Base-by-base conservation (phyloP, 768 basidiomycete species). In the Psilocybe cubensis region DNA sequence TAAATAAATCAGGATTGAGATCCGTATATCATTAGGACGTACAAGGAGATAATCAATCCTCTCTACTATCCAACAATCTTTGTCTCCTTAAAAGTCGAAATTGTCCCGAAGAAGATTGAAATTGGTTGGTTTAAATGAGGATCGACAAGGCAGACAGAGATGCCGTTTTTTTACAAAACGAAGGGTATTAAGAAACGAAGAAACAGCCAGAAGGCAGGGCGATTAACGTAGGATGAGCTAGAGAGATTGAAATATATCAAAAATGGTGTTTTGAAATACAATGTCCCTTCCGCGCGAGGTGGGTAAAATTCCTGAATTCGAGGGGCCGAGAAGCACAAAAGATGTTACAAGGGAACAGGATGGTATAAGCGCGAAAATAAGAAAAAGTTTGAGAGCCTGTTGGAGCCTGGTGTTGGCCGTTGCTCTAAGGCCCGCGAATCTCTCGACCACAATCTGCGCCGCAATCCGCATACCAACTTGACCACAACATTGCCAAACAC, bases 141-240 rank as follows among this genome's bases (percentile, higher is more conserved):
- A 25, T 28, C 38, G 20, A 48, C 23, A 53, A 31, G 27, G n/a
- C 18, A 17, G 45, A 24, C 45, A 47, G 28, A 33, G 27, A 12
- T 18, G 44, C 41, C 44, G 35, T 53, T 17, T 42, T n/a, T 46
- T 25, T 47, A 48, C 52, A 53, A 38, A 21, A 44, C 20, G 24
- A 20, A 57, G 46, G 24, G 44, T 57, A 52, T 52, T 54, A 52
- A 27, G 35, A 38, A 17, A 38, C 12, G 35, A 38, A 38, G 35
- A 38, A 53, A 43, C 18, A 48, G 40, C 53, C 43, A 40, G 58
- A 44, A 54, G 42, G 51, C 44, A 58, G 52, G 62, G 65, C 62
- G 62, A 62, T 63, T 63, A 60, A 61, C 52, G 65, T 60, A 60
- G 62, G 41, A 54, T 60, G 65, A 51, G 33, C 48, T 45, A 54